A percentile compares a stretch with the other conserved stretches of the same genome.
phyloP scores from a whole-genome alignment of 2,329 filamentous ascomycete species.

The Thielaviopsis cerberus region DNA sequence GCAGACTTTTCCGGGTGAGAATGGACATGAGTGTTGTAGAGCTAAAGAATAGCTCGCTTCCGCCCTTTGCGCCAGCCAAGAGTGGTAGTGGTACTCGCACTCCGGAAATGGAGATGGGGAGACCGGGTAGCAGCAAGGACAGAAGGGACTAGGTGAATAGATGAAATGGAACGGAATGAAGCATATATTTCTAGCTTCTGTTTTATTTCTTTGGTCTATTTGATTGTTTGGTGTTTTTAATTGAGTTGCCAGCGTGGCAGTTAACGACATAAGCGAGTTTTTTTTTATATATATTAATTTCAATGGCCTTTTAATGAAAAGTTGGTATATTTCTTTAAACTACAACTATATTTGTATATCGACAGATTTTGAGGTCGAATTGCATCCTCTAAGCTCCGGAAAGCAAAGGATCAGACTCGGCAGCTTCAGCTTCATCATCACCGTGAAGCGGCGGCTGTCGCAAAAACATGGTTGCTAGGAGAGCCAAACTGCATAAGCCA shows the following conservation, averaged over 20 bases:
- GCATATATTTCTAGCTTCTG: not conserved
- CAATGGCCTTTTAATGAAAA: too few species aligned
- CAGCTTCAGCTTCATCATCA: constrained; percentile 11
- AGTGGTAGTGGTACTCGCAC: constrained; percentile 8
- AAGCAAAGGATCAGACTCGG: not conserved
- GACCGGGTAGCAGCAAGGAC: constrained; percentile 10
- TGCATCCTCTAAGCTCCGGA: not conserved
- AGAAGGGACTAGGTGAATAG: constrained; percentile 11
- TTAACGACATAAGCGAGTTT: too few species aligned
- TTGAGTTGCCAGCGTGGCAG: too few species aligned
- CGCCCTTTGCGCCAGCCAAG: not conserved
- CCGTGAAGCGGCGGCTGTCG: constrained; percentile 16
- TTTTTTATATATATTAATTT: too few species aligned
- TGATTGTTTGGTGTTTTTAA: too few species aligned
- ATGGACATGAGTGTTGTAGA: constrained; percentile 63
- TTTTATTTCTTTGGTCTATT: not conserved
- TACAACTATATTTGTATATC: too few species aligned
- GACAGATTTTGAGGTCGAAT: not conserved
- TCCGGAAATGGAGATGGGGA: constrained; percentile 12
- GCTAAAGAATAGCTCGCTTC: constrained; percentile 14
- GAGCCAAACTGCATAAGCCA: constrained; percentile 16
- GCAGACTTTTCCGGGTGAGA: constrained; percentile 61
- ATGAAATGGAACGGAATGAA: too few species aligned
- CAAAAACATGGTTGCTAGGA: constrained; percentile 18
- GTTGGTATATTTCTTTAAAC: too few species aligned